Conservation (phyloP, 2,329 filamentous ascomycete species). For the Aquanectria penicillioides region DNA sequence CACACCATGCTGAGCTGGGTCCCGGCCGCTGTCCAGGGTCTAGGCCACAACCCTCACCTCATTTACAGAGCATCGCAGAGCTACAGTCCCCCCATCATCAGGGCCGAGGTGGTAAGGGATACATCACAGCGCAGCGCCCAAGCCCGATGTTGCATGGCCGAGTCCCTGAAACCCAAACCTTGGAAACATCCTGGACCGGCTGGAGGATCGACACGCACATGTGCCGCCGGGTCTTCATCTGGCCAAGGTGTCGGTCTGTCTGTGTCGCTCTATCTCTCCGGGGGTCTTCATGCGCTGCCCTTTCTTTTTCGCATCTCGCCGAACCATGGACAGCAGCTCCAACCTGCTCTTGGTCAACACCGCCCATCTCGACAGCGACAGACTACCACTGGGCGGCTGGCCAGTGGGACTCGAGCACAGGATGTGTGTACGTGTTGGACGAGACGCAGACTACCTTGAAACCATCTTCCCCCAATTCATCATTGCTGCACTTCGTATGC, state of each 20-base stretch:
- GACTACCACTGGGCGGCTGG: too few species aligned
- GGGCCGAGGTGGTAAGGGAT: conserved; percentile 22
- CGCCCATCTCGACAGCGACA: neutral
- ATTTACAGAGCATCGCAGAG: neutral
- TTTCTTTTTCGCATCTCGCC: conserved; percentile 21
- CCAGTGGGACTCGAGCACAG: too few species aligned
- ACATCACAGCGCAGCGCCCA: conserved; percentile 37
- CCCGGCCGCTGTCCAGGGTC: too few species aligned
- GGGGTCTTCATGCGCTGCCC: neutral
- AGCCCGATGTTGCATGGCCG: conserved; percentile 28
- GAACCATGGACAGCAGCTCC: conserved; percentile 6
- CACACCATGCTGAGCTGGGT: neutral
- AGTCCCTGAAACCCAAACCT: conserved; percentile 37
- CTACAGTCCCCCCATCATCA: neutral
- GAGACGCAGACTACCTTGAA: too few species aligned
- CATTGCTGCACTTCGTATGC: too few species aligned
- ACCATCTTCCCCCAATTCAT: conserved; percentile 6
- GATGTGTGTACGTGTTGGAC: too few species aligned
- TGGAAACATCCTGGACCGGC: conserved; percentile 27
- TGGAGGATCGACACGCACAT: conserved; percentile 15
- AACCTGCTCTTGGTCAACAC: neutral
- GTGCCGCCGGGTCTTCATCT: neutral
- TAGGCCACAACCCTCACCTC: neutral
- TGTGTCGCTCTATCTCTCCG: too few species aligned
- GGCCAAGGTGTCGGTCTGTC: too few species aligned